Evolutionary conservation across 148 eudicot genomes (phyloP).

Genomic region (Gaultheria prostrata): DNA sequence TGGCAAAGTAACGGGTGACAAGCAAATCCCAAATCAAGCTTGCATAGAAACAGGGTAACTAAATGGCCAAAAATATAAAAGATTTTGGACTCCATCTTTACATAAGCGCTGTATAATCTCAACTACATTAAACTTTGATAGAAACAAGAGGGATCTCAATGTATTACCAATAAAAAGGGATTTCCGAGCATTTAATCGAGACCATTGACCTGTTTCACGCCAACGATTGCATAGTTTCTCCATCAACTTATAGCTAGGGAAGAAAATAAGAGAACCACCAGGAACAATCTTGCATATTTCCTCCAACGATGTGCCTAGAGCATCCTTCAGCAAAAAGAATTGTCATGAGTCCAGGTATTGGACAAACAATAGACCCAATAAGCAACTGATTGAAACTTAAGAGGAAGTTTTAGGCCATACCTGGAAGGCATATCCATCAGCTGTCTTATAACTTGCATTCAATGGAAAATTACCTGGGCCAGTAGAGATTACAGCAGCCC

Average conservation of each 20-base stretch:
- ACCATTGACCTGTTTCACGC: conserved; percentile 97
- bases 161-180: conserved; percentile 79
- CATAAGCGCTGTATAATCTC: background rate
- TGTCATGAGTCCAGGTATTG: conserved; percentile 17
- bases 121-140: conserved; percentile 8
- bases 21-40: conserved; percentile 1
- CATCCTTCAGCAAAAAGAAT: conserved; percentile 53
- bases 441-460: conserved; percentile 90
- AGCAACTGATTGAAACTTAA: conserved; percentile 6
- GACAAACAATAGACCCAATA: conserved; percentile 14
- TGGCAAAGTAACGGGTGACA: background rate
- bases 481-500: conserved; percentile 70
- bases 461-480: conserved; percentile 72
- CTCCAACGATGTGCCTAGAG: conserved; percentile 75
- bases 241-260: conserved; percentile 97
- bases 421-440: conserved; percentile 81
- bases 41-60: background rate
- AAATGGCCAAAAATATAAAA: background rate
- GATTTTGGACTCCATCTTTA: background rate
- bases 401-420: conserved; percentile 30
- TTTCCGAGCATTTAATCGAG: conserved; percentile 71
- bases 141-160: conserved; percentile 1
- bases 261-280: conserved; percentile 90
- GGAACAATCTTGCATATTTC: conserved; percentile 82
- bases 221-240: conserved; percentile 86